A percentile compares a stretch with the other conserved stretches of the same genome.
Evolutionary conservation across 257 asterid species (phyloP).

Genomic region (Solanum chilense): DNA sequence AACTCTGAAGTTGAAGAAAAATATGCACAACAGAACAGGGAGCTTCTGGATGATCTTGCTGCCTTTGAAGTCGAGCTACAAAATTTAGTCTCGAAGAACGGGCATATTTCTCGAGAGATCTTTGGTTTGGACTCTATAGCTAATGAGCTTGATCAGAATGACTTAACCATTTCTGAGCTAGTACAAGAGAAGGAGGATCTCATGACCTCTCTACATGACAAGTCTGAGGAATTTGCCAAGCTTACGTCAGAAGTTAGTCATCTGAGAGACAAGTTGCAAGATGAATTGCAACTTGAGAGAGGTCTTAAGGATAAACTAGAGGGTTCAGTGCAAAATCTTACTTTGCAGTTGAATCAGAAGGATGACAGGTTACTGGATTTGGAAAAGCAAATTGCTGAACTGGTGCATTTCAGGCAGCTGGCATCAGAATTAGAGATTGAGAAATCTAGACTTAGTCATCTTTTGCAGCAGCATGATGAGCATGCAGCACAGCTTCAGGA

Average conservation of each 20-base stretch:
- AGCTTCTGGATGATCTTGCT: slow-evolving; percentile 56
- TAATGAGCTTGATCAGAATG: slow-evolving; percentile 38
- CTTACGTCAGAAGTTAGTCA: slow-evolving; percentile 40
- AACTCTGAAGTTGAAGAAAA: slow-evolving; percentile 56
- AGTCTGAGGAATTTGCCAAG: slow-evolving; percentile 40
- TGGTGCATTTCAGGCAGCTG: slow-evolving; percentile 35
- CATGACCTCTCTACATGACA: slow-evolving; percentile 23
- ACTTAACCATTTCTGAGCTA: slow-evolving; percentile 34
- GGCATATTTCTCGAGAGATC: slow-evolving; percentile 40
- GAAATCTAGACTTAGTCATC: slow-evolving; percentile 41
- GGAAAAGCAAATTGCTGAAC: slow-evolving; percentile 40
- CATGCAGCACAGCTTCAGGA: slow-evolving; percentile 29
- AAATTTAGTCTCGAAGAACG: slow-evolving; percentile 39
- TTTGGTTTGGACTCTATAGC: slow-evolving; percentile 42
- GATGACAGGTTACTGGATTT: slow-evolving; percentile 24
- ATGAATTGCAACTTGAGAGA: slow-evolving; percentile 39
- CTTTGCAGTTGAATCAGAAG: slow-evolving; percentile 29
- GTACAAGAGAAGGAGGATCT: slow-evolving; percentile 48
- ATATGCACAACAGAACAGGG: slow-evolving; percentile 27
- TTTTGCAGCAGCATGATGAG: slow-evolving; percentile 33
- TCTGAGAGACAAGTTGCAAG: slow-evolving; percentile 39
- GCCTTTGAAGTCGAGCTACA: slow-evolving; percentile 55
- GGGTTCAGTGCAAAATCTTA: slow-evolving; percentile 40
- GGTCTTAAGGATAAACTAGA: slow-evolving; percentile 38
- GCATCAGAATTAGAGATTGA: slow-evolving; percentile 48